These are phyloP conservation scores for Sphaerulina musiva DNA, from an alignment of 2,329 filamentous ascomycete genomes.

Conservation along the genomic window DNA sequence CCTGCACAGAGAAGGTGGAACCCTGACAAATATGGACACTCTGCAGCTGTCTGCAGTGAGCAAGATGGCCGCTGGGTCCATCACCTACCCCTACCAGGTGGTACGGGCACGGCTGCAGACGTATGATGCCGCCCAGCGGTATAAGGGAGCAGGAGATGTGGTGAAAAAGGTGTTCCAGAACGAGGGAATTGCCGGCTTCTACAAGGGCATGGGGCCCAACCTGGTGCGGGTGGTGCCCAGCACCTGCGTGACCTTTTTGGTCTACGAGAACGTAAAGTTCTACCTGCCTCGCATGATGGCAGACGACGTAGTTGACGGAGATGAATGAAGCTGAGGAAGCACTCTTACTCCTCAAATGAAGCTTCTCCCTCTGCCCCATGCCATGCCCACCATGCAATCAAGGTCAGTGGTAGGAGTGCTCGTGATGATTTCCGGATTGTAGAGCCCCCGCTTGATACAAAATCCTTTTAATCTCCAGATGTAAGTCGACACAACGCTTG, in stretches of 20 bases:
- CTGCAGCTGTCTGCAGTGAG: conserved; percentile 71
- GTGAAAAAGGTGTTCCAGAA: conserved; percentile 66
- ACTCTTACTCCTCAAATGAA: neutral
- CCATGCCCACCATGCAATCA: too few relatives aligned
- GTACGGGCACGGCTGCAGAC: conserved; percentile 82
- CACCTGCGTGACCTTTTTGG: conserved; percentile 92
- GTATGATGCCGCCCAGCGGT: conserved; percentile 70
- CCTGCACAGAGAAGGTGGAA: conserved; percentile 30
- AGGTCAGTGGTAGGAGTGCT: too few relatives aligned
- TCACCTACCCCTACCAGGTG: conserved; percentile 93
- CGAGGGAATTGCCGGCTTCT: conserved; percentile 79
- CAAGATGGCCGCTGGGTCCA: conserved; percentile 82
- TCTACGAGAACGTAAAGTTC: conserved; percentile 88
- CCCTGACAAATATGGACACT: conserved; percentile 65
- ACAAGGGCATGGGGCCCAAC: conserved; percentile 82
- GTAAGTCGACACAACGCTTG: too few relatives aligned
- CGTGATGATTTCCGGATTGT: too few relatives aligned
- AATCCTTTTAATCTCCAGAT: too few relatives aligned
- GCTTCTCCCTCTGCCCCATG: neutral
- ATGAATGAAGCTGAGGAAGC: neutral
- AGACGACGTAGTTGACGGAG: conserved; percentile 5
- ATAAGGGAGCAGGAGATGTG: conserved; percentile 67
- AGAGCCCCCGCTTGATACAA: too few relatives aligned
- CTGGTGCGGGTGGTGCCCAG: conserved; percentile 86
- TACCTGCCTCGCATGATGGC: conserved; percentile 49